Base-by-base conservation (phyloP, 1,139 yeast species). In the Zygoascus hellenicus region DNA sequence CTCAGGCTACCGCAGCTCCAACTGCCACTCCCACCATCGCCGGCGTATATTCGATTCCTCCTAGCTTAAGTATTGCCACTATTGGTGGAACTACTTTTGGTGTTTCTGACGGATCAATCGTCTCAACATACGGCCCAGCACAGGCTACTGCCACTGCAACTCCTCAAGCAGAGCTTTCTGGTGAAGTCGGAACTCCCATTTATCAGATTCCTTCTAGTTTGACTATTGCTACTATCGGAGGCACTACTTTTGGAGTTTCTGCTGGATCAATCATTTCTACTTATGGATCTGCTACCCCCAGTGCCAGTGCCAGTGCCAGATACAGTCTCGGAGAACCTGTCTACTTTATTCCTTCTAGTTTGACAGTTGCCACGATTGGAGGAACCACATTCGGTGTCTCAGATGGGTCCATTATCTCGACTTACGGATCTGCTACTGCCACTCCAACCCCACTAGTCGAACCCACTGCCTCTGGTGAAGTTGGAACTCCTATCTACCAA, bases 341-440 rank as follows among this genome's bases (percentile, higher is more conserved):
- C 3, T 48, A 33, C 30, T 5, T 17, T 10, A 43, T 48, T 13
- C 49, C 51, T 22, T 13, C 19, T 14, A 38, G 47, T 22, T 32
- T 48, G 37, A 48, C 51, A 5, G 17, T 48, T 9, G 48, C 47
- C 4, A 48, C 51, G 4, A 39, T 46, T 9, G 43, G 33, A n/a
- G 43, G 49, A n/a, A 46, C 48, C 11, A 48, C 49, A 15, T 43
- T 45, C 42, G 40, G 44, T n/a, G 52, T 49, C 1, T 30, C 43
- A 4, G 30, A 16, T 17, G 50, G 51, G 2, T 39, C 36, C 2
- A 47, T 49, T 33, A 19, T 43, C 10, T 33, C 43, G 4, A 47
- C 48, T 3, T 37, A 37, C n/a, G 40, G 40, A 9, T 16, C 28
- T 37, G 15, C 40, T 16, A 14, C 38, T 16, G 15, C 38, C n/a